Evolutionary conservation across 306 rosid genomes (phyloP), one percentile per base, ranked within the genome.

Genomic region (Rosa lucieae): DNA sequence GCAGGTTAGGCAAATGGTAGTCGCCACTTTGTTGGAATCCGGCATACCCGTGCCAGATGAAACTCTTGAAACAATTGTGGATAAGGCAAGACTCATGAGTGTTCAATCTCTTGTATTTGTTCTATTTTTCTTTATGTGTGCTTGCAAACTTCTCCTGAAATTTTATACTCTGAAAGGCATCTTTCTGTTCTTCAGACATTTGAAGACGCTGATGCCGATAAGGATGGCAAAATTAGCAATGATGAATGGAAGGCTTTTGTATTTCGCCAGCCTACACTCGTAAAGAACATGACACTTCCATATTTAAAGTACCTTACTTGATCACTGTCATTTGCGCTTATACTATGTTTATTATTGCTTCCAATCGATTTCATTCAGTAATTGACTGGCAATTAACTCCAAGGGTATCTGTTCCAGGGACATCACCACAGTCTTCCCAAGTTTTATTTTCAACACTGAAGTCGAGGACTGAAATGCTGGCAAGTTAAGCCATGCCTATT

Each of bases 1-100:
- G 61, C 84, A 90, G 97, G 94, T 92, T 37, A 87, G 70, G 79
- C 90, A 90, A 83, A 88, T 92, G 97, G 90, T 90, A 53, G 84
- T 81, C 63, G 92, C 97, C 29, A 85, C 81, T 67, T 61, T 92
- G 86, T 66, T 81, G 69, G 97, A 90, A 83, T 72, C 81, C 20
- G 84, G 86, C 42, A 63, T 85, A 53, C 46, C 84, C 47, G 66
- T 90, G 56, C 81, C 88, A 12, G 88, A 90, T 32, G 87, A 90
- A 81, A n/a, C 78, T 80, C 81, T 92, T 6, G 89, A 89, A 72
- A 55, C 80, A 42, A 89, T 92, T 75, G 70, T 92, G 56, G 85
- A 88, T 10, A 85, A 87, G 89, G 97, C 81, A 84, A 70, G 73
- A 68, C 56, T 70, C n/a, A 10, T 71, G 20, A 6, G 39, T 46